These are phyloP conservation scores for Lathyrus aphaca DNA, from an alignment of 306 rosid genomes.

Conservation along the genomic window DNA sequence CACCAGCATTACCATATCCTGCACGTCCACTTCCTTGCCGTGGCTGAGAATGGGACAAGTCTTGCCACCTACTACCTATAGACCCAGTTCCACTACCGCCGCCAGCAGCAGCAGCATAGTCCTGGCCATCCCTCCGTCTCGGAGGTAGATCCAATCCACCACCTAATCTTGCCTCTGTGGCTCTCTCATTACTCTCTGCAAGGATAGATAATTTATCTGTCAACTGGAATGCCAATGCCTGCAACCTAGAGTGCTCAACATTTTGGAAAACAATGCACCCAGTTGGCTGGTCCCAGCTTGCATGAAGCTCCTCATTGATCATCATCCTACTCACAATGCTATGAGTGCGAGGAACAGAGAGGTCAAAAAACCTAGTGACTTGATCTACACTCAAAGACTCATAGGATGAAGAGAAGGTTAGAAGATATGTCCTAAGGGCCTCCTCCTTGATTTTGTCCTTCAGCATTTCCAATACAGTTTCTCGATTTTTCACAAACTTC, in stretches of 20 bases:
- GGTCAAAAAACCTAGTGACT: constrained; percentile 73
- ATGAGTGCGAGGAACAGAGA: constrained; percentile 59
- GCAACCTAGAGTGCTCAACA: constrained; percentile 68
- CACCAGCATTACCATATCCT: constrained; percentile 57
- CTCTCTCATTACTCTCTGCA: constrained; percentile 90
- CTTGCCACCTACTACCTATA: constrained; percentile 77
- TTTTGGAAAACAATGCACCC: constrained; percentile 62
- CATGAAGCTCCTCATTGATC: constrained; percentile 90
- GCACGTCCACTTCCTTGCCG: constrained; percentile 76
- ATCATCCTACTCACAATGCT: constrained; percentile 89
- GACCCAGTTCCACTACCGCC: constrained; percentile 42
- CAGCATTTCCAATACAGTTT: constrained; percentile 69
- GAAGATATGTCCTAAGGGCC: constrained; percentile 87
- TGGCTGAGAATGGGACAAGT: constrained; percentile 58
- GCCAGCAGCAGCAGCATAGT: constrained; percentile 59
- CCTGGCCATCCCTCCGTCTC: constrained; percentile 87
- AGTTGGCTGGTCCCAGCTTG: constrained; percentile 69
- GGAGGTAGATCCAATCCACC: constrained; percentile 80
- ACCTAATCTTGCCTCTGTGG: constrained; percentile 73
- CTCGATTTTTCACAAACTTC: constrained; percentile 77
- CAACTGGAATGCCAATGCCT: constrained; percentile 78
- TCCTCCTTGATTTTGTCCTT: constrained; percentile 87
- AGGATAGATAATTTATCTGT: constrained; percentile 80
- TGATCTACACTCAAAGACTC: constrained; percentile 77
- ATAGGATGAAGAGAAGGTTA: constrained; percentile 79